phyloP scores from a whole-genome alignment of 75 land plant species.

The Cupressus sempervirens region DNA sequence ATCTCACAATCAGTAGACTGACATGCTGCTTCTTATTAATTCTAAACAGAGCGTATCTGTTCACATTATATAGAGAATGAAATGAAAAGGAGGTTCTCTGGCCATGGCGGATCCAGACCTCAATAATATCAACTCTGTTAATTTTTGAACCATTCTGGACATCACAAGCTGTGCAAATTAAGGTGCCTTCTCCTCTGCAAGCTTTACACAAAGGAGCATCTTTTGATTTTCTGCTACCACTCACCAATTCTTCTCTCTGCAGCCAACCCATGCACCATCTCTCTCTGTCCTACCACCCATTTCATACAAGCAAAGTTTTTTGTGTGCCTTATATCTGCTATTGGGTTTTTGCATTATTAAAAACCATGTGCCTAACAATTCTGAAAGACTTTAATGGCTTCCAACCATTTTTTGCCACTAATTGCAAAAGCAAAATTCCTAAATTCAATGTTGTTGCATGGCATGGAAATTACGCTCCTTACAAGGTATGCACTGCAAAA shows the following conservation, averaged over 20 bases:
- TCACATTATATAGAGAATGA: too few relatives aligned
- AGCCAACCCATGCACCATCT: conserved; percentile 57
- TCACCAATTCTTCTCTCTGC: conserved; percentile 6
- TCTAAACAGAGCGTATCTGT: too few relatives aligned
- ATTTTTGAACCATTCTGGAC: conserved; percentile 11
- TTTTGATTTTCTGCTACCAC: background rate
- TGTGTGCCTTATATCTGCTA: background rate
- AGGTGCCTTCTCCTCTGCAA: conserved; percentile 36
- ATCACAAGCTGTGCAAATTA: conserved; percentile 24
- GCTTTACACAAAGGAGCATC: conserved; percentile 25
- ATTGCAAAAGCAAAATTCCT: background rate
- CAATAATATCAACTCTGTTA: conserved; percentile 11
- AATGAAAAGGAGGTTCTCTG: too few relatives aligned
- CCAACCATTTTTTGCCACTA: background rate
- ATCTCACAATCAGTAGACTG: too few relatives aligned
- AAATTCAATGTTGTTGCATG: too few relatives aligned
- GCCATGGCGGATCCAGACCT: too few relatives aligned
- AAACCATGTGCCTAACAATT: background rate
- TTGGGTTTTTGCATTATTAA: background rate
- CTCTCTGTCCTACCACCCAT: conserved; percentile 29
- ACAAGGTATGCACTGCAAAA: too few relatives aligned
- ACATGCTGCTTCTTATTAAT: too few relatives aligned
- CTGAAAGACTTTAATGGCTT: background rate
- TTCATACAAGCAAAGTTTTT: background rate
- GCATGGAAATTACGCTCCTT: too few relatives aligned